These are phyloP conservation scores for Geosmithia morbida DNA, from an alignment of 2,329 filamentous ascomycete species.

Conservation along the genomic window DNA sequence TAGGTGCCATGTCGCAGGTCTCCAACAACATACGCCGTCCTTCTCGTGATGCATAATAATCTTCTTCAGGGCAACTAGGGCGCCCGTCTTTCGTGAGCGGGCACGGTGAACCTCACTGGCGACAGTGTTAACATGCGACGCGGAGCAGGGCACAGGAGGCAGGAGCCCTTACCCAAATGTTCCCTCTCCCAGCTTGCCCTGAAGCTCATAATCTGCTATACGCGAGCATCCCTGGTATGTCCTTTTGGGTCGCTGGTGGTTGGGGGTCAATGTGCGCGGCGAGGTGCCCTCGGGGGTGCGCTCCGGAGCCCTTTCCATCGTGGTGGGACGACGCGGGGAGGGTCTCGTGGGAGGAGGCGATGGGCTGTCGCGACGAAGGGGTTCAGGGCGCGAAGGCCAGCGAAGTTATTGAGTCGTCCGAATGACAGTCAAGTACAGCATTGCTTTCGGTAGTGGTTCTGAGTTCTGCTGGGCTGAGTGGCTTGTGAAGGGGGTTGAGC, in stretches of 20 bases:
- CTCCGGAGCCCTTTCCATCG: slow-evolving; percentile 16
- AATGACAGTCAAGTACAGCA: neutral
- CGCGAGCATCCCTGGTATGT: slow-evolving; percentile 76
- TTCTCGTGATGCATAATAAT: slow-evolving; percentile 99
- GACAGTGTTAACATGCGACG: neutral
- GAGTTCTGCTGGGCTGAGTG: neutral
- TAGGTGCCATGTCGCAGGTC: neutral
- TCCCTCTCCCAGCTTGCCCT: slow-evolving; percentile 80
- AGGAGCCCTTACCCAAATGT: slow-evolving; percentile 62
- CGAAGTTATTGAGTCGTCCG: neutral
- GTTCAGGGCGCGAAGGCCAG: neutral
- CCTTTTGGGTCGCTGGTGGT: slow-evolving; percentile 36
- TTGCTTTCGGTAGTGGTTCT: neutral
- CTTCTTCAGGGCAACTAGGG: slow-evolving; percentile 84
- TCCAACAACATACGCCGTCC: slow-evolving; percentile 53
- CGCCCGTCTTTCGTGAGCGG: slow-evolving; percentile 57
- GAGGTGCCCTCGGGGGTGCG: slow-evolving; percentile 26
- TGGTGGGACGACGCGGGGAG: neutral
- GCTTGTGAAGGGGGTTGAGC: neutral
- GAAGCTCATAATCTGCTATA: slow-evolving; percentile 65
- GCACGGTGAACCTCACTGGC: slow-evolving; percentile 80
- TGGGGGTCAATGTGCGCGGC: slow-evolving; percentile 40
- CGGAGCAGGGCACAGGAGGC: neutral
- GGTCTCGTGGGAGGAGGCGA: neutral
- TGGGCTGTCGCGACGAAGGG: neutral